Conservation (phyloP, 1,284 basidiomycete species). For the Puccinia coronata region DNA sequence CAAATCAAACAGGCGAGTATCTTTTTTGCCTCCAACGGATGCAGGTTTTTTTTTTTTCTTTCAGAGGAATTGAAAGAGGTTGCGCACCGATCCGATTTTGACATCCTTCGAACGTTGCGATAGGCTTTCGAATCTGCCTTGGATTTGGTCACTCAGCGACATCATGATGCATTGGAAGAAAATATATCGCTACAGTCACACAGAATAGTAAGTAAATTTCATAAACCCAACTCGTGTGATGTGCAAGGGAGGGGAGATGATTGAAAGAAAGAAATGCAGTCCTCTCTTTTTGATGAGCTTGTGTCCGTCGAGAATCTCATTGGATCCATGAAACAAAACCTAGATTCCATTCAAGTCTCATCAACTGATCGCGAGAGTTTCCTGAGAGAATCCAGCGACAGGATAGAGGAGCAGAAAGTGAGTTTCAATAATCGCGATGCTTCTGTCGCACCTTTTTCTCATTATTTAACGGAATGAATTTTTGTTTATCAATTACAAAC, state of each 20-base stretch:
- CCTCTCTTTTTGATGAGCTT: slow-evolving; percentile 8
- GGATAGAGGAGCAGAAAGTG: slow-evolving; percentile 26
- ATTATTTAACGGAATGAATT: background rate
- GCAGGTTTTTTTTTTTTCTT: background rate
- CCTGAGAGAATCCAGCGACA: background rate
- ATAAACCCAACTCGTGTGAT: background rate
- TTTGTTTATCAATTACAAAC: too few species aligned
- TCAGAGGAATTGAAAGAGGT: too few species aligned
- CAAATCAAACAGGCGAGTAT: slow-evolving; percentile 10
- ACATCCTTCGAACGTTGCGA: background rate
- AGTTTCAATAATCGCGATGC: background rate
- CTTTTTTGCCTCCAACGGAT: background rate
- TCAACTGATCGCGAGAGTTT: background rate
- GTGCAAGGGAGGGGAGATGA: background rate
- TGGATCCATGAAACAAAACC: slow-evolving; percentile 3
- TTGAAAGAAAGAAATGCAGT: background rate
- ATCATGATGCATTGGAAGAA: slow-evolving; percentile 5
- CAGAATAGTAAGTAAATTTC: slow-evolving; percentile 2
- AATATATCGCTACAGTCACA: slow-evolving; percentile 1
- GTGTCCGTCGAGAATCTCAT: background rate
- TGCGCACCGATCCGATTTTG: background rate
- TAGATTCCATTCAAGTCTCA: background rate
- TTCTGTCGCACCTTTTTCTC: background rate
- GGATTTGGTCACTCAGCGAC: slow-evolving; percentile 11
- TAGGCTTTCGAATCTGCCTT: slow-evolving; percentile 20